These are phyloP conservation scores for Saccharomyces cerevisiae DNA, from an alignment of 805 yeast genomes.

Conservation along the genomic window DNA sequence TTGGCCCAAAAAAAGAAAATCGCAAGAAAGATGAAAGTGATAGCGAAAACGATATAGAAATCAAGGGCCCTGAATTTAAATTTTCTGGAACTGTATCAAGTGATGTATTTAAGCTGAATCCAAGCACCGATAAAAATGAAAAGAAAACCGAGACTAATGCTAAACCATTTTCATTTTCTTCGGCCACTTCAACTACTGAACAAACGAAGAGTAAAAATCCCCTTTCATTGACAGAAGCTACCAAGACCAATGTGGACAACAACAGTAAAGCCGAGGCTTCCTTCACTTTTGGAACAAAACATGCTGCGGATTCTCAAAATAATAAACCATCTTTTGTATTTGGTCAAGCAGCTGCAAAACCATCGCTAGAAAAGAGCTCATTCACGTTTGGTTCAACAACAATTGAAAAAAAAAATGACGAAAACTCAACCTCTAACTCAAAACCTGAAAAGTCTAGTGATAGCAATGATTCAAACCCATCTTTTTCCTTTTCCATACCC, in stretches of 20 bases:
- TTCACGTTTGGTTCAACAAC: background rate
- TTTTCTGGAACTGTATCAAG: constrained; percentile 30
- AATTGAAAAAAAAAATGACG: background rate
- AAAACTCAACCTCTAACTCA: background rate
- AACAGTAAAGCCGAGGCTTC: constrained; percentile 13
- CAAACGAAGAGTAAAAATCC: background rate
- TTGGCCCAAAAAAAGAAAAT: constrained; percentile 25
- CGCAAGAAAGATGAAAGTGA: constrained; percentile 23
- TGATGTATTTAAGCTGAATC: constrained; percentile 30
- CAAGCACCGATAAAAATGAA: constrained; percentile 5
- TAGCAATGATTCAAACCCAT: constrained; percentile 7
- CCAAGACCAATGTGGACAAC: constrained; percentile 5
- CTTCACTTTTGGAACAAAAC: constrained; percentile 19
- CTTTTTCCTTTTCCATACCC: constrained; percentile 17
- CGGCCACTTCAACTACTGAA: constrained; percentile 1
- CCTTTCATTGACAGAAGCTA: constrained; percentile 13
- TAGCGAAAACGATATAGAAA: constrained; percentile 27
- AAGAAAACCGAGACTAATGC: constrained; percentile 4
- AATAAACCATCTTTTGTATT: constrained; percentile 20
- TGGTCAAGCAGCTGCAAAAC: constrained; percentile 6
- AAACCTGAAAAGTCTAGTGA: background rate
- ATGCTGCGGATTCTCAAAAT: background rate
- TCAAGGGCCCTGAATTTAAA: constrained; percentile 36
- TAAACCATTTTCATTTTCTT: constrained; percentile 13
- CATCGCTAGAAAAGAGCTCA: background rate